Percentiles rank a stretch among this genome's conserved stretches.
Evolutionary conservation across 352 stramenopile species (phyloP).

Genomic region (Globisporangium radiosum): DNA sequence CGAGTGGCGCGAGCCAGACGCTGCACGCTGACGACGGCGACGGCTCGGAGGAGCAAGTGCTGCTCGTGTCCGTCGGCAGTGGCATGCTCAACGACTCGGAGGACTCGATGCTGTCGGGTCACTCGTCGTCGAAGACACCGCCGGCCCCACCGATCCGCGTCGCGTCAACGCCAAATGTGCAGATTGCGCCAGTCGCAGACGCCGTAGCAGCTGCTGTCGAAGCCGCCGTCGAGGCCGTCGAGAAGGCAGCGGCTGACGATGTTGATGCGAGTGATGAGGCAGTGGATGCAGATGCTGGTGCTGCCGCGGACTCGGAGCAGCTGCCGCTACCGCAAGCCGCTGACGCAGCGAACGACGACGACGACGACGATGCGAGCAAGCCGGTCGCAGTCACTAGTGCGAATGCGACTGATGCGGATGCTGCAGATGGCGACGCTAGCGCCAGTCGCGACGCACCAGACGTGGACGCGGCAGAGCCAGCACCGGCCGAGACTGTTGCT

Average conservation of each 20-base stretch:
- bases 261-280: not conserved
- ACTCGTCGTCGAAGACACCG: constrained; percentile 20
- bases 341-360: not conserved
- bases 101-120: constrained; percentile 15
- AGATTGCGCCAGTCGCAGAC: not conserved
- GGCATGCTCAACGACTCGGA: constrained; percentile 3
- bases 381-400: not conserved
- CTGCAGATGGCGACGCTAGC: not conserved
- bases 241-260: not conserved
- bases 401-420: not conserved
- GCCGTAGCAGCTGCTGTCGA: not conserved
- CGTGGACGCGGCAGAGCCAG: not conserved
- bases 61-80: too few species aligned
- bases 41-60: too few species aligned
- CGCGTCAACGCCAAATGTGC: not conserved
- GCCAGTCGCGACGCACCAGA: not conserved
- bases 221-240: not conserved
- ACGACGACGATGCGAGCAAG: not conserved
- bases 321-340: not conserved
- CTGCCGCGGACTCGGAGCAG: too few species aligned
- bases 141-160: constrained; percentile 9
- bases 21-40: too few species aligned
- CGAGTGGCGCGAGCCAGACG: too few species aligned
- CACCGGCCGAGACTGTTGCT: not conserved
- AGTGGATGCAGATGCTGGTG: not conserved